A percentile compares a stretch with the other conserved stretches of the same genome.
Conservation (phyloP, 305 asterid genomes). For the Fraxinus greggii region DNA sequence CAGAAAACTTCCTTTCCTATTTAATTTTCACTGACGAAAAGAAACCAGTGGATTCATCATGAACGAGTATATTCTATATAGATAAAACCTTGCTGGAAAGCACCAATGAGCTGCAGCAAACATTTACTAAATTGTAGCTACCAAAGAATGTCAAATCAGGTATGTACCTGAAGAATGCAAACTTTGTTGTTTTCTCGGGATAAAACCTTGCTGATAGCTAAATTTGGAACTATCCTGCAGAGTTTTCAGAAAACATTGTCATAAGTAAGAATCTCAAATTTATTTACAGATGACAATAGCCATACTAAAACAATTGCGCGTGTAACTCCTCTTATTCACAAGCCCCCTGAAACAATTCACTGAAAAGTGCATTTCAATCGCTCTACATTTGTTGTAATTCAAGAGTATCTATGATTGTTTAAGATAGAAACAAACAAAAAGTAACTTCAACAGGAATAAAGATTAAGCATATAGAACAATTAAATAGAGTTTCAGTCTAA, state of each 20-base stretch:
- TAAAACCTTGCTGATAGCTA: conserved; percentile 89
- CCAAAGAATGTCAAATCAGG: neutral
- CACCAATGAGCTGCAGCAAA: neutral
- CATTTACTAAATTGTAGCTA: neutral
- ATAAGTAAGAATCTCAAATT: neutral
- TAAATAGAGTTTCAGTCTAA: neutral
- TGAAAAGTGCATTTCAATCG: conserved; percentile 10
- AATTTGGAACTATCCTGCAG: conserved; percentile 91
- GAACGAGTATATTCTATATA: neutral
- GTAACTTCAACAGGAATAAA: neutral
- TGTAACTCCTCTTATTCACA: neutral
- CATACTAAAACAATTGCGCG: neutral
- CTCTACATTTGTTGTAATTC: neutral
- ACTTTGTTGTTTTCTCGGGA: conserved; percentile 86
- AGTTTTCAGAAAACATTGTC: conserved; percentile 19
- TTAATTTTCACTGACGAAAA: neutral
- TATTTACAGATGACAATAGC: neutral
- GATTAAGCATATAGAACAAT: neutral
- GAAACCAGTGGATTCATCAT: neutral
- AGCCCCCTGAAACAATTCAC: neutral
- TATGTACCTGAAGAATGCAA: conserved; percentile 79
- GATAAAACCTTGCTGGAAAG: neutral
- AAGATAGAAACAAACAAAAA: neutral
- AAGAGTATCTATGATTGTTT: neutral
- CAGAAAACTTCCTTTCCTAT: neutral